Percentiles rank a stretch among this genome's conserved stretches.
These are phyloP conservation scores for Fusarium proliferatum DNA, from an alignment of 2,329 filamentous ascomycete species.

Conservation along the genomic window DNA sequence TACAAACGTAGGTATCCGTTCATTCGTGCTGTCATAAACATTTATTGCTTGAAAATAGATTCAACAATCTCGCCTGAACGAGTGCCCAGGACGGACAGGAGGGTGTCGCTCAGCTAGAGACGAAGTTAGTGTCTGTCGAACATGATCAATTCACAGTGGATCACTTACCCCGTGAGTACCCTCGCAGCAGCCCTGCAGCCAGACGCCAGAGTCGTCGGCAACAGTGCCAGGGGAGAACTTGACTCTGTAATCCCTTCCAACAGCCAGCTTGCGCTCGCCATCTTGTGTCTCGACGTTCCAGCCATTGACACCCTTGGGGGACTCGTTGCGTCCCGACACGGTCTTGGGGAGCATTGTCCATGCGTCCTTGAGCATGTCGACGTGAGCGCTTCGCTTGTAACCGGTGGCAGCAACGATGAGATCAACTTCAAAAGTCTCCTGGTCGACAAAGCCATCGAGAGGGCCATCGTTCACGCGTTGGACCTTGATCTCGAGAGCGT, in stretches of 20 bases:
- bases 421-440: conserved; percentile 78
- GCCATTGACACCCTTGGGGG: conserved; percentile 52
- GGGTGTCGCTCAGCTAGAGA: conserved; percentile 77
- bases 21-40: conserved; percentile 35
- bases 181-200: conserved; percentile 95
- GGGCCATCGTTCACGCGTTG: conserved; percentile 57
- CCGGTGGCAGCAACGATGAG: conserved; percentile 88
- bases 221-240: conserved; percentile 76
- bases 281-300: conserved; percentile 55
- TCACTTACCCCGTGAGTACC: conserved; percentile 86
- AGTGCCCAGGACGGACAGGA: conserved; percentile 81
- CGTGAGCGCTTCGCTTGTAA: conserved; percentile 81
- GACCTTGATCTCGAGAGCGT: conserved; percentile 69
- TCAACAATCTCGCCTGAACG: conserved; percentile 82
- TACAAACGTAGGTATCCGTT: conserved; percentile 38
- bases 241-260: conserved; percentile 83
- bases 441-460: conserved; percentile 54
- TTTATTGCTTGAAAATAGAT: conserved; percentile 70
- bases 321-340: conserved; percentile 45
- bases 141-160: background rate
- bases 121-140: conserved; percentile 31
- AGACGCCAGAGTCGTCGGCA: conserved; percentile 80
- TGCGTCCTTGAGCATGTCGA: conserved; percentile 77
- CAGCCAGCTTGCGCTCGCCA: conserved; percentile 66
- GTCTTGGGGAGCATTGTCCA: conserved; percentile 71